Evolutionary conservation across 2,329 filamentous ascomycete genomes (phyloP).

Genomic region (Colletotrichum sidae): DNA sequence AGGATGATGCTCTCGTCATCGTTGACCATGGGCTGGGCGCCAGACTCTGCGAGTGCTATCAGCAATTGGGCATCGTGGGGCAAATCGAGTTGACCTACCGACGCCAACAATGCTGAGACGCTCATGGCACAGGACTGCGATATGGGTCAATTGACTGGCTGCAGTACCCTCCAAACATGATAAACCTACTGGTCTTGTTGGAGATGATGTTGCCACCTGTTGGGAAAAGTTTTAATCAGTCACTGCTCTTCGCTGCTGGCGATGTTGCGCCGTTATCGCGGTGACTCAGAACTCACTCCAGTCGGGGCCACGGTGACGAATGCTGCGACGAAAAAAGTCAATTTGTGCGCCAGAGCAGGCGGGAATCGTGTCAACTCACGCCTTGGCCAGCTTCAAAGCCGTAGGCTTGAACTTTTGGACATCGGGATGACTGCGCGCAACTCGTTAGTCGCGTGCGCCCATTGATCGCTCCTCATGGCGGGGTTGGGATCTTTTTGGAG

Average conservation of each 20-base stretch:
- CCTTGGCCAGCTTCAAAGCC: constrained; percentile 92
- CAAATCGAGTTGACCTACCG: constrained; percentile 67
- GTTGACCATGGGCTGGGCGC: constrained; percentile 95
- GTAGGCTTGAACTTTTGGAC: constrained; percentile 97
- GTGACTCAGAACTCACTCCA: constrained; percentile 80
- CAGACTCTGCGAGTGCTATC: constrained; percentile 74
- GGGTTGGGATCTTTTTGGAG: constrained; percentile 42
- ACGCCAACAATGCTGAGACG: constrained; percentile 97
- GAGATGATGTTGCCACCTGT: constrained; percentile 87
- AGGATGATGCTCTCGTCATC: constrained; percentile 88
- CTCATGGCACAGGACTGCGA: constrained; percentile 91
- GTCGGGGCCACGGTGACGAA: constrained; percentile 96
- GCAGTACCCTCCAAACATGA: neutral
- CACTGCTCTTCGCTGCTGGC: constrained; percentile 36
- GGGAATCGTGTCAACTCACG: constrained; percentile 68
- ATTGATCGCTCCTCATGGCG: constrained; percentile 42
- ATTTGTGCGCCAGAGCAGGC: constrained; percentile 42
- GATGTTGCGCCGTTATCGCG: constrained; percentile 20
- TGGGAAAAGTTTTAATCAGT: constrained; percentile 44
- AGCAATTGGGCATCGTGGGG: constrained; percentile 28
- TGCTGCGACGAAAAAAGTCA: constrained; percentile 65
- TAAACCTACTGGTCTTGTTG: constrained; percentile 86
- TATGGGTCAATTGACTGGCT: constrained; percentile 43
- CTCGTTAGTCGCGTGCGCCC: constrained; percentile 37
- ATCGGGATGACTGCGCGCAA: constrained; percentile 79